Evolutionary conservation across 805 yeast species (phyloP).

Genomic region (Ogataea methanolica): DNA sequence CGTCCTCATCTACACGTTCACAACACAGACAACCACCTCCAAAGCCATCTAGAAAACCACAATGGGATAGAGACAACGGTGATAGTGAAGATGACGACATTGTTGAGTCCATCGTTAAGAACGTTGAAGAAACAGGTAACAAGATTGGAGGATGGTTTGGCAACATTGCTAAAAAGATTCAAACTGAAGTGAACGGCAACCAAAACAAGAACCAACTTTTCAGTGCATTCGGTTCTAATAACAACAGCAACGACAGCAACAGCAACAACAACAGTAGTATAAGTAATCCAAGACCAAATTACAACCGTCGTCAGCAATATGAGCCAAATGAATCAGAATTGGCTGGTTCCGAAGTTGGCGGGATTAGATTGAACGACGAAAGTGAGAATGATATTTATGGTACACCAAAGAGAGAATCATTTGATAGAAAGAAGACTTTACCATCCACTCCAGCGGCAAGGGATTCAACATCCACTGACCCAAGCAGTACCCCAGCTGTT

Average conservation of each 20-base stretch:
- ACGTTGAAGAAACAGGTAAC: slow-evolving; percentile 74
- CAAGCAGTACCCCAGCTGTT: neutral
- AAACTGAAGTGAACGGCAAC: slow-evolving; percentile 18
- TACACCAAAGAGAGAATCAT: slow-evolving; percentile 22
- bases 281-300: slow-evolving; percentile 7
- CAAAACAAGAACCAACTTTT: slow-evolving; percentile 26
- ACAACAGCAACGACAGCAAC: slow-evolving; percentile 1
- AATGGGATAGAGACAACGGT: slow-evolving; percentile 20
- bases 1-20: neutral
- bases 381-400: slow-evolving; percentile 16
- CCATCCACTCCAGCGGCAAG: slow-evolving; percentile 2
- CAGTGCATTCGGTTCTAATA: slow-evolving; percentile 26
- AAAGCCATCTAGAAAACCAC: slow-evolving; percentile 26
- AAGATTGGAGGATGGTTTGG: slow-evolving; percentile 77
- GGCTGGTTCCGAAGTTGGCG: slow-evolving; percentile 15
- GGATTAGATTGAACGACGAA: slow-evolving; percentile 22
- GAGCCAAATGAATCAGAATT: slow-evolving; percentile 25
- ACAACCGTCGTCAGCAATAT: slow-evolving; percentile 9
- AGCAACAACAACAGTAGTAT: neutral
- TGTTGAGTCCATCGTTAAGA: slow-evolving; percentile 62
- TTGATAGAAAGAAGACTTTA: slow-evolving; percentile 4
- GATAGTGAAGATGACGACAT: slow-evolving; percentile 41
- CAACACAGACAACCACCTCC: slow-evolving; percentile 12
- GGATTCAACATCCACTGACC: neutral
- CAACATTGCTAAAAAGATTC: slow-evolving; percentile 51